Base-by-base conservation (phyloP, 2,329 filamentous ascomycete species). In the Colletotrichum sp. region DNA sequence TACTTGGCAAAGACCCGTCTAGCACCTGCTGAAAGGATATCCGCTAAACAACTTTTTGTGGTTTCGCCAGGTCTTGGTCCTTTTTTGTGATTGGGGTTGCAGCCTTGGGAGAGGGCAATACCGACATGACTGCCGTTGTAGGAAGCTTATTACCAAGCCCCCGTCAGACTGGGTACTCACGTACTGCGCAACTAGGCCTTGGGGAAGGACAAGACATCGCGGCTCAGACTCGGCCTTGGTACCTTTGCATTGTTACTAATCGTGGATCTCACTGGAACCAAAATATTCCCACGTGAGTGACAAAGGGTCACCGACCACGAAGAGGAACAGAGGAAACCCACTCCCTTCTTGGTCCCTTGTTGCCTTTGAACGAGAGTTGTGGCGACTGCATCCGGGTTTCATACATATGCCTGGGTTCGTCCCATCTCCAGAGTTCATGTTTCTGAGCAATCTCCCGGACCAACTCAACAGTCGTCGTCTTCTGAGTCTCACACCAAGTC, bases 381-480 rank as follows among this genome's bases (percentile, higher is more conserved):
- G 52, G 59, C 63, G 68, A 21, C 57, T 30, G 57, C 52, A 26
- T 10, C 28, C 43, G 13, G 60, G 55, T 57, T 68, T 52, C 57
- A 57, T 75, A 75, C 63, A 72, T 72, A 75, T 72, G 69, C 43
- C 39, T 43, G 55, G 55, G 73, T 75, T 72, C 73, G 73, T 75
- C 69, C 73, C 73, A 72, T 75, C 55, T 75, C 43, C 36, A 3
- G 21, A 30, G 8, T 10, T 26, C 8, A 4, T 26, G 16, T 57
- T 55, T 34, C 57, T 34, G n/a, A 7, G 43, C 26, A 26, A 34
- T 39, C 66, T 70, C 66, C 57, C 48, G 60, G 67, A 65, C 26
- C 48, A 74, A 71, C 65, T 69, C 30, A 39, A 18, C 36, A n/a
- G n/a, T 70, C 71, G 36, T 55, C 55, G 13, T 30, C 28, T 48